Conservation (phyloP, 2,329 filamentous ascomycete species). For the Eurotiales sp. region DNA sequence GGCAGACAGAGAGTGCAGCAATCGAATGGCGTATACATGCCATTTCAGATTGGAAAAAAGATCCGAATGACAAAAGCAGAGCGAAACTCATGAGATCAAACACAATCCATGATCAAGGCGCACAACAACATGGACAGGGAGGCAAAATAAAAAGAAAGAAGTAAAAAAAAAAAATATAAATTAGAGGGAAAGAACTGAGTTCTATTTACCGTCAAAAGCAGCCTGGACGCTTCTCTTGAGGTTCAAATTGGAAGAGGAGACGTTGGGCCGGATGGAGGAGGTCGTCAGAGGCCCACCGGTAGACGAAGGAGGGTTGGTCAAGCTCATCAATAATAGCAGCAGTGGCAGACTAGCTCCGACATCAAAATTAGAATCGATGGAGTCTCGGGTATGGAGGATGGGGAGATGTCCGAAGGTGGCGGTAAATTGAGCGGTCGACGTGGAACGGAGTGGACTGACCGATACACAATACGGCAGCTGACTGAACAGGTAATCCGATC, state of each 20-base stretch:
- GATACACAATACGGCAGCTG: slow-evolving; percentile 3
- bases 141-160: no score
- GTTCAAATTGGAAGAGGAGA: slow-evolving; percentile 28
- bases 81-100: slow-evolving; percentile 3
- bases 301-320: slow-evolving; percentile 41
- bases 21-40: slow-evolving; percentile 10
- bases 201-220: slow-evolving; percentile 44
- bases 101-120: slow-evolving; percentile 5
- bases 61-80: slow-evolving; percentile 9
- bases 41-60: slow-evolving; percentile 12
- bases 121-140: no score
- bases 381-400: slow-evolving; percentile 6
- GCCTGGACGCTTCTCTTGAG: slow-evolving; percentile 43
- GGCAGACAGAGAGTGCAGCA: slow-evolving; percentile 5
- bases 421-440: background rate
- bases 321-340: slow-evolving; percentile 30
- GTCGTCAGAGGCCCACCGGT: slow-evolving; percentile 34
- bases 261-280: slow-evolving; percentile 30
- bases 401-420: slow-evolving; percentile 3
- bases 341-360: slow-evolving; percentile 8
- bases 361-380: slow-evolving; percentile 3
- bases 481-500: background rate
- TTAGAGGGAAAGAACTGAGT: no score
- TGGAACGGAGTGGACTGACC: background rate
- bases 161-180: no score